A percentile compares a stretch with the other conserved stretches of the same genome.
These are phyloP conservation scores for Alternaria triticimaculans DNA, from an alignment of 2,329 filamentous ascomycete species.

Conservation along the genomic window DNA sequence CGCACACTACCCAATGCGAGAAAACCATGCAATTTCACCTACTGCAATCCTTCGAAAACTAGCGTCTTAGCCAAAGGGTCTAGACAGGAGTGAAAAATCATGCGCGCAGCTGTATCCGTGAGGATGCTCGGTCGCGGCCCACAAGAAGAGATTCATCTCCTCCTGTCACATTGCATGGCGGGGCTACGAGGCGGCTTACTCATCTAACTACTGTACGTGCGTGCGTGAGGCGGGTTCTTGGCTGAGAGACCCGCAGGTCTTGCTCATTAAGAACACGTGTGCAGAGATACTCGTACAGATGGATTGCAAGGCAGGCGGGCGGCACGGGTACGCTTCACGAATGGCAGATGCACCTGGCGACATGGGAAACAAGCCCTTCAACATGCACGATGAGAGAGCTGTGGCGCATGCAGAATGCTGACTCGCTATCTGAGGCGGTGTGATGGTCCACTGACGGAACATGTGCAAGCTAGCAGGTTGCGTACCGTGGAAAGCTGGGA, in stretches of 20 bases:
- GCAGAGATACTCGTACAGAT: background rate
- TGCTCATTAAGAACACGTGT: background rate
- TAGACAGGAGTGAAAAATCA: background rate
- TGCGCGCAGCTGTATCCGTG: background rate
- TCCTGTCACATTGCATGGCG: slow-evolving; percentile 1
- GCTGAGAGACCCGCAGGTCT: background rate
- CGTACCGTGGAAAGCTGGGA: background rate
- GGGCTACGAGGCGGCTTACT: background rate
- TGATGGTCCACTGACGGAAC: background rate
- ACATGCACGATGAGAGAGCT: background rate
- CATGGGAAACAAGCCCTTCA: background rate
- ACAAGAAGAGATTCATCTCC: background rate
- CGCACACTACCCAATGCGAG: background rate
- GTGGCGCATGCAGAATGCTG: background rate
- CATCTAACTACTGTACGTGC: background rate
- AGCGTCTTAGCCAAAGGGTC: background rate
- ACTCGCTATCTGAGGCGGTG: slow-evolving; percentile 2
- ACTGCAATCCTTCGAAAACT: background rate
- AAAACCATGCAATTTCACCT: background rate
- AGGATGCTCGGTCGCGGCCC: background rate
- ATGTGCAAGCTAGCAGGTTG: background rate
- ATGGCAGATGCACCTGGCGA: background rate
- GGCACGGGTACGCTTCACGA: background rate
- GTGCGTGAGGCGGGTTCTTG: background rate
- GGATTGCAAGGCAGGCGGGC: background rate